Percentiles rank a stretch among this genome's conserved stretches.
phyloP scores from a whole-genome alignment of 1,284 basidiomycete genomes.

The Heliocybe sulcata region DNA sequence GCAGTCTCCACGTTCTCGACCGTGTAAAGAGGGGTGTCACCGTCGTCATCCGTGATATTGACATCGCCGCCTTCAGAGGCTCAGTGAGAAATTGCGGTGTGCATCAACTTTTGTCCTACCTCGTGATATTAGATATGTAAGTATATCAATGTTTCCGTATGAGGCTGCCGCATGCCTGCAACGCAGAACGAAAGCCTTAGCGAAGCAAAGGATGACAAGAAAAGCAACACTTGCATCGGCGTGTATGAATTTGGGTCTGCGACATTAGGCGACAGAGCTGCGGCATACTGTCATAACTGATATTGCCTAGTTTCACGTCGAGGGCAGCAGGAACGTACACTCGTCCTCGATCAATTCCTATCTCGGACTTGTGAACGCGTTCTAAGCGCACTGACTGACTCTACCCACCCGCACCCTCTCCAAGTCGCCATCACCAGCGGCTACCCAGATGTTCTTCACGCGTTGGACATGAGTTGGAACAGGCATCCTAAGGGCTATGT shows the following conservation, averaged over 20 bases:
- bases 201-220: background rate
- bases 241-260: constrained; percentile 81
- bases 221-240: constrained; percentile 53
- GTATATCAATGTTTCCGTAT: constrained; percentile 72
- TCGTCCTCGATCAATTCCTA: constrained; percentile 19
- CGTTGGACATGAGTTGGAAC: constrained; percentile 18
- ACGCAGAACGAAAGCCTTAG: background rate
- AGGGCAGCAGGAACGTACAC: constrained; percentile 12
- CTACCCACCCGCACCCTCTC: constrained; percentile 24
- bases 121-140: constrained; percentile 72
- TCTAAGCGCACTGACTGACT: background rate
- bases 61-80: constrained; percentile 67
- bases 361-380: background rate
- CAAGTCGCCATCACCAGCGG: constrained; percentile 83
- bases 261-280: constrained; percentile 69
- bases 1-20: constrained; percentile 81
- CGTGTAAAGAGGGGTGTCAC: constrained; percentile 89
- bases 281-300: background rate
- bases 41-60: constrained; percentile 80
- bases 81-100: constrained; percentile 7
- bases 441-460: constrained; percentile 84
- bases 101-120: constrained; percentile 31
- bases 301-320: background rate
- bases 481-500: constrained; percentile 23
- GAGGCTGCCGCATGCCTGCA: constrained; percentile 92